These are phyloP conservation scores for Tetrastigma voinierianum DNA, from an alignment of 164 flowering plant genomes.

Conservation along the genomic window DNA sequence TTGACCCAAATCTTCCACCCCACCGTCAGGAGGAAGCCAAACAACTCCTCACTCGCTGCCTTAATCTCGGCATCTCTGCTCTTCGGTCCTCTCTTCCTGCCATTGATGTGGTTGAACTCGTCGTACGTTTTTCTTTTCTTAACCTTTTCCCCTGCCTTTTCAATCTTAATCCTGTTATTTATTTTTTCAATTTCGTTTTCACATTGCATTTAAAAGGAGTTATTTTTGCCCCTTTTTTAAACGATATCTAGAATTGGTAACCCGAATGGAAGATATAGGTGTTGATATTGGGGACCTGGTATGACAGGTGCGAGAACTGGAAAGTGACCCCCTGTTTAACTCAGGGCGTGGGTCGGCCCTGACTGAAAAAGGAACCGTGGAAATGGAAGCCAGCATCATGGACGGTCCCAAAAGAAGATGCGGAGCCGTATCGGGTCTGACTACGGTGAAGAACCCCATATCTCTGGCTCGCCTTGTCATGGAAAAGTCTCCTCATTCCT, in stretches of 20 bases:
- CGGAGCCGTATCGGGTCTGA: conserved; percentile 94
- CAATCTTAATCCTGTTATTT: background rate
- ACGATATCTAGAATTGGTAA: too few species aligned
- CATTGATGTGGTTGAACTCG: conserved; percentile 92
- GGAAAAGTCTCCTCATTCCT: conserved; percentile 97
- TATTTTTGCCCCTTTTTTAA: too few species aligned
- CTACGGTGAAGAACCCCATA: conserved; percentile 86
- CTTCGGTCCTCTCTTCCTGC: conserved; percentile 71
- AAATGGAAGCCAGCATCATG: conserved; percentile 99
- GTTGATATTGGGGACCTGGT: background rate
- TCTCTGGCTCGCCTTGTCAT: conserved; percentile 95
- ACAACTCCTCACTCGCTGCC: conserved; percentile 74
- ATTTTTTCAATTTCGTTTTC: background rate
- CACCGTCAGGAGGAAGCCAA: conserved; percentile 82
- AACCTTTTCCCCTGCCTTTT: background rate
- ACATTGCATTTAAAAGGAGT: background rate
- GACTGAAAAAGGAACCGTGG: conserved; percentile 86
- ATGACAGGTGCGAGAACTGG: conserved; percentile 76
- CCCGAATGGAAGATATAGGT: too few species aligned
- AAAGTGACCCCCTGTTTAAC: conserved; percentile 83
- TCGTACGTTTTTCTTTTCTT: conserved; percentile 41
- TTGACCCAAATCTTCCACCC: conserved; percentile 82
- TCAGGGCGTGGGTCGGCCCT: conserved; percentile 96
- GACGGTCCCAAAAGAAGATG: conserved; percentile 74
- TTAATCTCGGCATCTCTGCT: conserved; percentile 76